These are phyloP conservation scores for Lentinula sp. DNA, from an alignment of 768 basidiomycete genomes.

Conservation along the genomic window DNA sequence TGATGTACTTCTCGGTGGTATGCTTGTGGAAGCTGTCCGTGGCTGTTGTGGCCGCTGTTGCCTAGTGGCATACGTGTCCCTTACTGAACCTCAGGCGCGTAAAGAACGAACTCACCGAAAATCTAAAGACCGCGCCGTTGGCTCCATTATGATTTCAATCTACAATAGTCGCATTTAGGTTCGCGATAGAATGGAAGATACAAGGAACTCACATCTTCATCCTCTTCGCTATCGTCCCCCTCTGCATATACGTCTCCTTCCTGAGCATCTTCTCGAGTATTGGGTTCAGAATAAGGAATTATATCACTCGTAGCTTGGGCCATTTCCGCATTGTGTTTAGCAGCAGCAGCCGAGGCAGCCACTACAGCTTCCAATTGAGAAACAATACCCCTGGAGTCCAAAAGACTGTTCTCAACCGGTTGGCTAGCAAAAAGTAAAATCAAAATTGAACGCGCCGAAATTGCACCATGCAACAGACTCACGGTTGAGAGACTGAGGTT, in stretches of 20 bases:
- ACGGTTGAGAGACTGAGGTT: constrained; percentile 54
- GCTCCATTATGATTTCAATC: constrained; percentile 90
- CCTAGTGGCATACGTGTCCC: constrained; percentile 22
- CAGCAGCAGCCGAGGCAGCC: constrained; percentile 16
- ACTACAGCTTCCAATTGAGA: constrained; percentile 19
- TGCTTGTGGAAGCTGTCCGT: constrained; percentile 15
- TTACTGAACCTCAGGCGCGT: constrained; percentile 21
- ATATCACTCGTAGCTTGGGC: constrained; percentile 40
- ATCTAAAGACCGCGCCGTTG: constrained; percentile 64
- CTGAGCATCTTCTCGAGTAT: constrained; percentile 33
- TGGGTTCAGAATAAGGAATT: constrained; percentile 44
- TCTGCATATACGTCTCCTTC: constrained; percentile 19
- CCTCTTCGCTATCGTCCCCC: constrained; percentile 35
- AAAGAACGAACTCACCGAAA: constrained; percentile 45
- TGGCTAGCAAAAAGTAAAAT: constrained; percentile 10
- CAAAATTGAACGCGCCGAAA: constrained; percentile 1
- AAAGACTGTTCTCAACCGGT: constrained; percentile 7
- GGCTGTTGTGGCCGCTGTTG: constrained; percentile 6
- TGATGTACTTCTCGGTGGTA: constrained; percentile 25
- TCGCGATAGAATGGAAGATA: background rate
- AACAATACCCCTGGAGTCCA: constrained; percentile 10
- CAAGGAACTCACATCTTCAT: constrained; percentile 30
- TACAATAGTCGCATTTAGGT: constrained; percentile 27
- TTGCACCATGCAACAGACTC: constrained; percentile 29
- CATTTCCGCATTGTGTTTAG: constrained; percentile 35